A percentile compares a stretch with the other conserved stretches of the same genome.
Evolutionary conservation across 1,139 yeast genomes (phyloP).

Genomic region (Lodderomyces jiufengensis): DNA sequence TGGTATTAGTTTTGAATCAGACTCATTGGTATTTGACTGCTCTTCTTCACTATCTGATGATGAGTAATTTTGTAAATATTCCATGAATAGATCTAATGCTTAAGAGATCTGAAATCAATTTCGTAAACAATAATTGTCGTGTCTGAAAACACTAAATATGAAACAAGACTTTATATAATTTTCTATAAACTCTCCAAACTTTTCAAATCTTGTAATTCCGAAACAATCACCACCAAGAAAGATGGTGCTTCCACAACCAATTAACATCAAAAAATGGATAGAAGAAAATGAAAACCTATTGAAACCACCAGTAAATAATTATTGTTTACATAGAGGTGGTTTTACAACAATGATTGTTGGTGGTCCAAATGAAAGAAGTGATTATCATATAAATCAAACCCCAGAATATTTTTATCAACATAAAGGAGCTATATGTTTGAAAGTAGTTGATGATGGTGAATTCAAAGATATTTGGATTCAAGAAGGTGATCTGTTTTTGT

Average conservation of each 20-base stretch:
- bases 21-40: background rate
- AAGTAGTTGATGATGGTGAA: conserved; percentile 75
- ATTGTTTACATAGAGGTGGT: conserved; percentile 85
- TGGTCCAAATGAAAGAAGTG: conserved; percentile 92
- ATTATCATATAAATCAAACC: conserved; percentile 88
- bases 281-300: conserved; percentile 69
- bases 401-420: conserved; percentile 92
- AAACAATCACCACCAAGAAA: background rate
- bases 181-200: background rate
- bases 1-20: background rate
- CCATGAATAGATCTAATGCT: too few relatives aligned
- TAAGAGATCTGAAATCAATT: too few relatives aligned
- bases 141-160: too few relatives aligned
- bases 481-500: conserved; percentile 84
- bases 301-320: conserved; percentile 91
- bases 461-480: conserved; percentile 71
- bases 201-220: background rate
- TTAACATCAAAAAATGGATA: conserved; percentile 78
- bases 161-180: too few relatives aligned
- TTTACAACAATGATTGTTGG: conserved; percentile 94
- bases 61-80: too few relatives aligned
- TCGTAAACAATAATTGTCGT: too few relatives aligned
- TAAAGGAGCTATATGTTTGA: conserved; percentile 80
- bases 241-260: conserved; percentile 62
- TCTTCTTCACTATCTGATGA: conserved; percentile 3